Evolutionary conservation across 768 basidiomycete genomes (phyloP), one percentile per base, ranked within the genome.

Genomic region (Saitozyma podzolica): DNA sequence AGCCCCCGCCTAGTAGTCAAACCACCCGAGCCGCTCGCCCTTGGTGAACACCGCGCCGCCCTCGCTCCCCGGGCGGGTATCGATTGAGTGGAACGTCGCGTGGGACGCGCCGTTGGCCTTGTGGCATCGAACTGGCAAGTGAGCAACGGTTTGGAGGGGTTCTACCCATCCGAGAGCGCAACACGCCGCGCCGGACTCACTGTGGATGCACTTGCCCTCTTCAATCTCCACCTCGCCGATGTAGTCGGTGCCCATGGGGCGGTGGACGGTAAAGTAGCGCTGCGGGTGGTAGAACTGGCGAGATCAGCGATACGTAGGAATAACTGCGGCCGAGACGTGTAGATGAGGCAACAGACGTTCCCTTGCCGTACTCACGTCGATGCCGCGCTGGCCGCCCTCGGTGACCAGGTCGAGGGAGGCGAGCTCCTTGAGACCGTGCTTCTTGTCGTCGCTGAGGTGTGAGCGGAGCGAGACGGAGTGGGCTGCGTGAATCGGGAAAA

Each of bases 191-290:
- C 14, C 4, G 8, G 17, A 69, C 75, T 61, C 51, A 75, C 75
- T 69, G 62, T 79, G 78, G 48, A 79, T 75, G 17, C 64, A 72
- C 57, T 77, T 77, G 9, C 76, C 78, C 8, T 66, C 66, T 56
- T 79, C 78, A 47, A 79, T 70, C 58, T 77, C 71, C 45, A 79
- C 69, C 63, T 79, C 76, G 50, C 72, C 78, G 49, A 79, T 72
- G 59, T 72, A 77, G 48, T 73, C 74, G 49, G 73, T 45, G 11
- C 78, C 78, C 45, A 68, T 53, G 5, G 78, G 78, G 17, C 73
- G 65, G n/a, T 59, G 53, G 51, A 79, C 68, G 47, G 68, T 69
- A 37, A 75, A 66, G 67, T 74, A 79, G 37, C 74, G 37, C 43
- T 70, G 55, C 0, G 78, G 78, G 58, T 76, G 74, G 70, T 77